Conservation (phyloP, 106 monocot species). For the Apostasia ramifera region DNA sequence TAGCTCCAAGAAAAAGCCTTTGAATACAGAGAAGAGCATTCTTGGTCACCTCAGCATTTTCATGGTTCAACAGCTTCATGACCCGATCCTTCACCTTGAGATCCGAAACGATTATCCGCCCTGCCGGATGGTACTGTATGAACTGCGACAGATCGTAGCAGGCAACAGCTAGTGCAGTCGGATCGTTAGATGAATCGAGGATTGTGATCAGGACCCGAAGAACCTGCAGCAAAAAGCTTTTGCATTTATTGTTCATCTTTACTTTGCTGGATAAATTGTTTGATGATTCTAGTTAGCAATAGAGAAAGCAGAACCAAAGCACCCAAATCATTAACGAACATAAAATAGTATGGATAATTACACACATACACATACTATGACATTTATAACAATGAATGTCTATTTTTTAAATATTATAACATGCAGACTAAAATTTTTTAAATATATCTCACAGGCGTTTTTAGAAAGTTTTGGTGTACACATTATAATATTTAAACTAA, state of each 20-base stretch:
- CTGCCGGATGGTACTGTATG: conserved; percentile 77
- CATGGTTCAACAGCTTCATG: conserved; percentile 96
- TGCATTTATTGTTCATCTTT: background rate
- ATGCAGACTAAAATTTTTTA: no score
- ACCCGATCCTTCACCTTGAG: conserved; percentile 85
- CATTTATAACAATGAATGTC: no score
- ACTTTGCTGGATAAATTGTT: no score
- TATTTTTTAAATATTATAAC: no score
- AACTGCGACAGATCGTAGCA: conserved; percentile 92
- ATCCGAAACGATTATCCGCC: conserved; percentile 57
- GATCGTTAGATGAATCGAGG: conserved; percentile 80
- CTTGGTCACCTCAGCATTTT: conserved; percentile 84
- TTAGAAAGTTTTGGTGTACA: no score
- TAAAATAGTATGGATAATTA: no score
- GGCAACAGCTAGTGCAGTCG: conserved; percentile 83
- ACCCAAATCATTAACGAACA: no score
- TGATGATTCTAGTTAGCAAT: no score
- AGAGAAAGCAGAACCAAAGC: no score
- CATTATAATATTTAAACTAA: no score
- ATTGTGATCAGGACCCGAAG: conserved; percentile 80
- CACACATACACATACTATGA: no score
- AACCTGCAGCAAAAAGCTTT: conserved; percentile 40
- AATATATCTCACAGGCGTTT: no score
- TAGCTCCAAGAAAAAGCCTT: conserved; percentile 94
- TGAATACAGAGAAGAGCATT: conserved; percentile 82